Base-by-base conservation (phyloP, 306 rosid genomes). In the Gillenia trifoliata region DNA sequence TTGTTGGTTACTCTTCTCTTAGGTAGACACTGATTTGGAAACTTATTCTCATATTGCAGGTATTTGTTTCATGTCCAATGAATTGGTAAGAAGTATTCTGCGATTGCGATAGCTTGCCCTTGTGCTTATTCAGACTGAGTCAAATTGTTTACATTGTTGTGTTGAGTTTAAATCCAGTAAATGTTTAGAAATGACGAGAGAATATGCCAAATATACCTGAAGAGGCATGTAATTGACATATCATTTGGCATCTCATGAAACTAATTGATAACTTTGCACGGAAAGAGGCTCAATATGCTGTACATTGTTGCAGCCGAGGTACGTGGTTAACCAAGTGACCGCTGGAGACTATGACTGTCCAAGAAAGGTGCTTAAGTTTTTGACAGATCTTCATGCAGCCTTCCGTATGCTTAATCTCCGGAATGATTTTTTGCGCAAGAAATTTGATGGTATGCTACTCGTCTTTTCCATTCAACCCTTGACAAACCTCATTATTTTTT, bases 271-370 rank as follows among this genome's bases (percentile, higher is more conserved):
- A 31, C 29, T 33, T 29, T 2, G 16, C 12, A 29, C 41, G 19
- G 11, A 8, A 10, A 31, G 9, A 57, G 31, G 73, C 72, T 36
- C 64, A 66, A 64, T 71, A 75, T 78, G 64, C 57, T 3, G 70
- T 70, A 45, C 71, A 54, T 72, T 62, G 26, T 78, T 88, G 80
- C 88, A 94, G 99, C 99, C 99, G 26, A 88, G 97, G 84, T 92
- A 88, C 59, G 99, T 94, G 87, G 97, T 94, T 79, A 91, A 94
- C 81, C 98, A 90, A 83, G 98, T 94, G 81, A 94, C 97, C 26
- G 88, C 80, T 65, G 98, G 98, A 80, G 93, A 90, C 83, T 92
- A 92, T 79, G 97, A 92, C 83, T 92, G 97, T 73, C 97, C 97
- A 60, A 92, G 93, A 77, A 92, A 88, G 77, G 97, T 92, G 81